phyloP scores from a whole-genome alignment of 352 stramenopile genomes.

The Pythium brassicae region DNA sequence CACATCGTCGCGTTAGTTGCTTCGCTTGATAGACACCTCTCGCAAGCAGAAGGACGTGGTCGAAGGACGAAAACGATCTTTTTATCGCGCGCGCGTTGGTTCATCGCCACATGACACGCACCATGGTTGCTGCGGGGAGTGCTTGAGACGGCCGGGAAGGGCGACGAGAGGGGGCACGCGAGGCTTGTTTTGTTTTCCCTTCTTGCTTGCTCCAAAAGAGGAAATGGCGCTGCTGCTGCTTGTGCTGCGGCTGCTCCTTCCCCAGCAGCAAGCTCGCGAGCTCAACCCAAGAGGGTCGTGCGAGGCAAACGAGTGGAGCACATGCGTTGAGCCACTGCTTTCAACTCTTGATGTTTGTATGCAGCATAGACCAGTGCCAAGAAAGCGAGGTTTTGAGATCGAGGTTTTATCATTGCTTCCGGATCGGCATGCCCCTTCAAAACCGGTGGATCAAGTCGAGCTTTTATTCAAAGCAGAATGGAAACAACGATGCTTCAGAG shows the following conservation, averaged over 20 bases:
- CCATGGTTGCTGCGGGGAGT: conserved; percentile 47
- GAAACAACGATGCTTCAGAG: not conserved
- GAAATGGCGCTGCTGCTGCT: conserved; percentile 26
- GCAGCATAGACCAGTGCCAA: conserved; percentile 17
- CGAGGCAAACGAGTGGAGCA: conserved; percentile 52
- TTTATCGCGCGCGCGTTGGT: too few species aligned
- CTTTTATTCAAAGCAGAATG: not conserved
- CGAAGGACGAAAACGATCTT: too few species aligned
- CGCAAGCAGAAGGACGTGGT: too few species aligned
- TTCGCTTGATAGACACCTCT: not conserved
- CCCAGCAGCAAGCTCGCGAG: not conserved
- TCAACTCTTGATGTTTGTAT: conserved; percentile 20
- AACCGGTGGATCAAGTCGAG: not conserved
- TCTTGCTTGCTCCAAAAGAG: conserved; percentile 37
- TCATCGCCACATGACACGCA: conserved; percentile 3
- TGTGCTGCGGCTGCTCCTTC: too few species aligned
- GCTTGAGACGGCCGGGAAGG: conserved; percentile 15
- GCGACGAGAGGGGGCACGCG: conserved; percentile 12
- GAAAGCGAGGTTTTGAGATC: conserved; percentile 28
- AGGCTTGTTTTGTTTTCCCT: conserved; percentile 3
- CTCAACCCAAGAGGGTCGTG: not conserved
- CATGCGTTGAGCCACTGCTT: conserved; percentile 18
- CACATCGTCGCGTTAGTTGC: not conserved
- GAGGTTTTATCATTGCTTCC: not conserved
- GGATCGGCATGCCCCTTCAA: not conserved